Evolutionary conservation across 1,139 yeast species (phyloP).

Genomic region (Yamadazyma friedrichii): DNA sequence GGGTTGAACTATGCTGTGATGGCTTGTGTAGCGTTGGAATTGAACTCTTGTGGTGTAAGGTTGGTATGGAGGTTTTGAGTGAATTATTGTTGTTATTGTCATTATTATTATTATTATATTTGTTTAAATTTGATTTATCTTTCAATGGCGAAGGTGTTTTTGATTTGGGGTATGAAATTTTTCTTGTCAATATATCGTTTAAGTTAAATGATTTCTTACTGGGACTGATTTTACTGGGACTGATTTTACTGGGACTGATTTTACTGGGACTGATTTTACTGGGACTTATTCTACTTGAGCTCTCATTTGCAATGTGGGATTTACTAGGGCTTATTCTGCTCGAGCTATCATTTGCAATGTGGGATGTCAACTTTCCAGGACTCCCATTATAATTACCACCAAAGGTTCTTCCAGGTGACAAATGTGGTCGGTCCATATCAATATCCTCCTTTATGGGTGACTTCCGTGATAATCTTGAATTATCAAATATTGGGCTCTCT

Average conservation of each 20-base stretch:
- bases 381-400: too few species aligned
- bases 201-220: slow-evolving; percentile 42
- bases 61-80: slow-evolving; percentile 14
- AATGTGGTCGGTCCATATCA: neutral
- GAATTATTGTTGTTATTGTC: slow-evolving; percentile 12
- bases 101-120: slow-evolving; percentile 10
- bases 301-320: too few species aligned
- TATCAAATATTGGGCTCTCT: slow-evolving; percentile 12
- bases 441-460: neutral
- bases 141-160: slow-evolving; percentile 11
- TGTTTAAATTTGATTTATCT: slow-evolving; percentile 8
- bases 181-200: slow-evolving; percentile 28
- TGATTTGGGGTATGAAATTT: slow-evolving; percentile 14
- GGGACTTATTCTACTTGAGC: slow-evolving; percentile 9
- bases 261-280: slow-evolving; percentile 6
- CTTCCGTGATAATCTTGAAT: neutral
- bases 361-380: too few species aligned
- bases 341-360: too few species aligned
- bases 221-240: slow-evolving; percentile 27
- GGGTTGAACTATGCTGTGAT: slow-evolving; percentile 6
- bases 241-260: neutral
- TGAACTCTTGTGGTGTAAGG: slow-evolving; percentile 12
- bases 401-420: slow-evolving; percentile 2
- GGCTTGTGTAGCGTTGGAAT: neutral
- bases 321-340: slow-evolving; percentile 4